Conservation (phyloP, 192 early-diverging fungal species). For the Polychytrium aggregatum region DNA sequence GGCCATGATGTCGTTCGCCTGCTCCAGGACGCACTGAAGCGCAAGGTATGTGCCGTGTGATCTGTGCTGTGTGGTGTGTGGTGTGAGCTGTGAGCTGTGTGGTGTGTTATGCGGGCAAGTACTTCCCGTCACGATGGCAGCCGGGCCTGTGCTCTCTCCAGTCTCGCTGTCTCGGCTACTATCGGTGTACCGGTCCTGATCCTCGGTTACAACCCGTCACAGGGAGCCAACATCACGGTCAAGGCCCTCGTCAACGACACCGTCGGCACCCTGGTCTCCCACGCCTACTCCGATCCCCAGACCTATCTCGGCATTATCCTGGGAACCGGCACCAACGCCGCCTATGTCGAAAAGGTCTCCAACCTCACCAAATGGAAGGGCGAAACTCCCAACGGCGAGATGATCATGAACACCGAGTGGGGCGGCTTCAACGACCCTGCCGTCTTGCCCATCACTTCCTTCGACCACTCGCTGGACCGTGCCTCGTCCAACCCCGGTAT, state of each 20-base stretch:
- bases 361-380: constrained; percentile 61
- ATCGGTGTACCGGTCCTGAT: no score
- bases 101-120: no score
- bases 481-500: constrained; percentile 61
- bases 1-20: constrained; percentile 72
- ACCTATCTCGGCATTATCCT: constrained; percentile 75
- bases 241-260: constrained; percentile 88
- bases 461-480: constrained; percentile 70
- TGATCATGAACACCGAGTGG: constrained; percentile 91
- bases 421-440: constrained; percentile 69
- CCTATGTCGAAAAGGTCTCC: constrained; percentile 68
- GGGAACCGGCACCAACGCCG: constrained; percentile 86
- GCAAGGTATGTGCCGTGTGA: constrained; percentile 36
- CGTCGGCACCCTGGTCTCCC: constrained; percentile 76
- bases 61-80: no score
- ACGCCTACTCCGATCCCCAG: constrained; percentile 68
- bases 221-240: constrained; percentile 58
- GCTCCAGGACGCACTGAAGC: constrained; percentile 62
- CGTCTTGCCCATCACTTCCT: constrained; percentile 70
- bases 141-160: no score
- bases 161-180: no score
- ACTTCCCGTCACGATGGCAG: no score
- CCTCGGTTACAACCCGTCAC: no score
- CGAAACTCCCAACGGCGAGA: constrained; percentile 33
- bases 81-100: no score